phyloP scores from a whole-genome alignment of 441 rosid genomes.

The Metrosideros polymorpha region DNA sequence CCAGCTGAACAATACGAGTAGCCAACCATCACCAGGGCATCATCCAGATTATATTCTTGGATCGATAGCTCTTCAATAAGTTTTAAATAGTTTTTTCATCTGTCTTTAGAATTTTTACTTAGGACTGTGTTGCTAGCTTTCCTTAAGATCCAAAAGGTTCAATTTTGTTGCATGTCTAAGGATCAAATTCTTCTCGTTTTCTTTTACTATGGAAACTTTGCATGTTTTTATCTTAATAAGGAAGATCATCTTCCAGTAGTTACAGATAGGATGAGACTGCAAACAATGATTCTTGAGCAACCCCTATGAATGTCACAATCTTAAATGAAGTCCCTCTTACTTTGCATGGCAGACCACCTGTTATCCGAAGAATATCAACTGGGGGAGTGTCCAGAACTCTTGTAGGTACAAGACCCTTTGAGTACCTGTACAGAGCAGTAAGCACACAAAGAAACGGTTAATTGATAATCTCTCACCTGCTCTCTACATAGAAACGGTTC shows the following conservation, averaged over 20 bases:
- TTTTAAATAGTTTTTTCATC: not conserved
- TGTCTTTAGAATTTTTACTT: not conserved
- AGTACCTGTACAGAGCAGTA: slow-evolving; percentile 33
- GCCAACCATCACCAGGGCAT: not conserved
- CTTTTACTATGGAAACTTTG: not conserved
- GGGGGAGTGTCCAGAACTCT: slow-evolving; percentile 72
- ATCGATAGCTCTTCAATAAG: not conserved
- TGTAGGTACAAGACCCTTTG: slow-evolving; percentile 44
- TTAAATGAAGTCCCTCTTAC: slow-evolving; percentile 16
- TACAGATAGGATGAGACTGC: not conserved
- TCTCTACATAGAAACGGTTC: too few species aligned
- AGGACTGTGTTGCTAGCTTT: not conserved
- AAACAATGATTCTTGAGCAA: not conserved
- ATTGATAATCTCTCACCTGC: not conserved
- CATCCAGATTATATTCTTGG: not conserved
- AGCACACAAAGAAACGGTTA: not conserved
- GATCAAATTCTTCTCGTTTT: not conserved
- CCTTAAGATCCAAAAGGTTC: not conserved
- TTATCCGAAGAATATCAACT: slow-evolving; percentile 38
- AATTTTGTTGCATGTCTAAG: not conserved
- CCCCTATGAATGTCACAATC: not conserved
- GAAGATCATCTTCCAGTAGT: not conserved
- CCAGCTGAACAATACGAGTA: not conserved
- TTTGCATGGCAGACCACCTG: slow-evolving; percentile 65
- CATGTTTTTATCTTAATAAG: not conserved